Base-by-base conservation (phyloP, 2,329 filamentous ascomycete genomes). In the Phaeosphaeriaceae sp. region DNA sequence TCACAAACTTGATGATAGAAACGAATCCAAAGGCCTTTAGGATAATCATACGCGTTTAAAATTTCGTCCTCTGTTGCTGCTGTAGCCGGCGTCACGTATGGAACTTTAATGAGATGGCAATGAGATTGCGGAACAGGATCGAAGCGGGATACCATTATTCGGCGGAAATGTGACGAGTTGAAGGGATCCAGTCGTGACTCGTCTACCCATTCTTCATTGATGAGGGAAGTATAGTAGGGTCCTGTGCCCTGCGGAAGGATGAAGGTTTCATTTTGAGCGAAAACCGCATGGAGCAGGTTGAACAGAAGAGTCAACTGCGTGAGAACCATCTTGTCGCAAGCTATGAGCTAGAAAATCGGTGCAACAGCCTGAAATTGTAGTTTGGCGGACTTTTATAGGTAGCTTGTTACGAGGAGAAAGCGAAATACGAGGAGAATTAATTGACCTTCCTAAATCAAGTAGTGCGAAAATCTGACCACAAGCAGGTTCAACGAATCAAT, bases 91-190 rank as follows among this genome's bases (percentile, higher is more conserved):
- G 56, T 23, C 12, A 54, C 36, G 41, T 58, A 60, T 9, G 54
- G 50, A 5, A 60, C 45, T 29, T 21, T 20, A 11, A 30, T 48
- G n/a, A 42, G 37, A 3, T 42, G 32, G 44, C 58, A 61, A 6
- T 28, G 20, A 11, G 39, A 30, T 7, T 12, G 26, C 6, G 39
- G 39, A 12, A 61, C 26, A 3, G 58, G 58, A 32, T 59, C 54
- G 33, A 61, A 58, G 8, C 52, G 46, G 3, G 58, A 57, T 42
- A 59, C 41, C 58, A 61, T 55, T n/a, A 61, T 37, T n/a, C 56
- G 50, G 7, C 56, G 48, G 11, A 44, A 29, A 26, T 54, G 56
- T 2, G 50, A 46, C 5, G 48, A 16, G 28, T 56, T 55, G 41
- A 36, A 60, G 2, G 56, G 58, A 30, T 61, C 56, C 2, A 48